phyloP scores from a whole-genome alignment of 441 rosid genomes.

The Jatropha podagrica region DNA sequence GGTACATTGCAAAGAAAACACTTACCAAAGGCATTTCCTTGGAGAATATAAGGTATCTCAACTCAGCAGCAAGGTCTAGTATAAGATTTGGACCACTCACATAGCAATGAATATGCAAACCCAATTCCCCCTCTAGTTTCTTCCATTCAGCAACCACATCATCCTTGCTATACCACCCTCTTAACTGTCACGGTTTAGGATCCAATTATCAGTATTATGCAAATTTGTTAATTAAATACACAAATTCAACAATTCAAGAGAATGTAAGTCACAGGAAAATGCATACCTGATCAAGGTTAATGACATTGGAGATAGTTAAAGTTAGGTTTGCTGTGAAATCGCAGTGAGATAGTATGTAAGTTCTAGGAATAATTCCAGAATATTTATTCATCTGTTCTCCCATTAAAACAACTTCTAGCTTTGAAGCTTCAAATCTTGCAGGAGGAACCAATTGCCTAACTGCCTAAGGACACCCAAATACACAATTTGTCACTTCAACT shows the following conservation, averaged over 20 bases:
- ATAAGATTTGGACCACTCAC: slow-evolving; percentile 69
- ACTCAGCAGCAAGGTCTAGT: slow-evolving; percentile 75
- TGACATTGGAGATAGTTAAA: slow-evolving; percentile 68
- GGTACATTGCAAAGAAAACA: slow-evolving; percentile 7
- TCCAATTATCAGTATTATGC: neutral
- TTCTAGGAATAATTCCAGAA: slow-evolving; percentile 54
- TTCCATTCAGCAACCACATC: slow-evolving; percentile 95
- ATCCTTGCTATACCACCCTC: slow-evolving; percentile 86
- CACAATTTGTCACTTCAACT: neutral
- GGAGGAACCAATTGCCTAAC: slow-evolving; percentile 73
- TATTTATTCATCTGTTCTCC: slow-evolving; percentile 37
- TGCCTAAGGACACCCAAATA: slow-evolving; percentile 43
- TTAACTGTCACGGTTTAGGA: slow-evolving; percentile 35
- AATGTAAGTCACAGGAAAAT: neutral
- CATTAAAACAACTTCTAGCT: slow-evolving; percentile 64
- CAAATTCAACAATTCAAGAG: neutral
- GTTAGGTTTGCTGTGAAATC: slow-evolving; percentile 87
- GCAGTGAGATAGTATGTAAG: slow-evolving; percentile 85
- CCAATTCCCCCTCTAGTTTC: slow-evolving; percentile 53
- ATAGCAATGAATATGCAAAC: slow-evolving; percentile 72
- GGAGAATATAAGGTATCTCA: slow-evolving; percentile 87
- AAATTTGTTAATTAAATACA: neutral
- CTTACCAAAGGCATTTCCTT: slow-evolving; percentile 87
- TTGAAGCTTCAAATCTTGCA: slow-evolving; percentile 75
- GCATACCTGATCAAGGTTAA: slow-evolving; percentile 67